These are phyloP conservation scores for Cercospora canescens DNA, from an alignment of 2,329 filamentous ascomycete genomes.

Conservation along the genomic window DNA sequence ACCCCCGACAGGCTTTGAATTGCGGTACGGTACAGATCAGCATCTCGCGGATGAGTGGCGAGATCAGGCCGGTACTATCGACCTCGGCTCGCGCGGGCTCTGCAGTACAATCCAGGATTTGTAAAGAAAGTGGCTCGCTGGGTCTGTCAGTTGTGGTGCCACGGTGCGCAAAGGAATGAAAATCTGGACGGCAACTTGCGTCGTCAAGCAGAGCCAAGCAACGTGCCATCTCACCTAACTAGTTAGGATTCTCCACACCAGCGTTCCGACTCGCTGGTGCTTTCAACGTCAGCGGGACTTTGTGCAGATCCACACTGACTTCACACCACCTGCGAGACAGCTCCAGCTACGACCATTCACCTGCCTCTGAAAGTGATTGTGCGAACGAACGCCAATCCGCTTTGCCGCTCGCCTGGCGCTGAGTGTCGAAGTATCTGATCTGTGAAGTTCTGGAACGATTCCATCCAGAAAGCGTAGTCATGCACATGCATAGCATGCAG, in stretches of 20 bases:
- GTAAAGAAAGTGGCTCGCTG: neutral
- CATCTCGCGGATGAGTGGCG: neutral
- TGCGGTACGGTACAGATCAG: neutral
- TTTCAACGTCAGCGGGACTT: constrained; percentile 7
- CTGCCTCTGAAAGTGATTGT: neutral
- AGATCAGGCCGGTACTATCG: neutral
- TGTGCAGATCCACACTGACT: constrained; percentile 7
- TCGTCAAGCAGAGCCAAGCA: constrained; percentile 7
- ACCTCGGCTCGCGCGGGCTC: neutral
- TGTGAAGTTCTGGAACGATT: neutral
- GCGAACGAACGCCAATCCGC: neutral
- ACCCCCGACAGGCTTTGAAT: neutral
- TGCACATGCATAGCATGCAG: neutral
- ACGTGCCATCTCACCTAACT: neutral
- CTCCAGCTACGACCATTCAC: neutral
- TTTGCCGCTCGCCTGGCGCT: no score
- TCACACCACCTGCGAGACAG: neutral
- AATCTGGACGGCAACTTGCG: neutral
- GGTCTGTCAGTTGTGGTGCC: neutral
- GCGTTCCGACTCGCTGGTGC: neutral
- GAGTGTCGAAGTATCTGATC: neutral
- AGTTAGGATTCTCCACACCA: neutral
- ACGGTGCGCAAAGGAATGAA: neutral
- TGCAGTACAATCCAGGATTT: neutral
- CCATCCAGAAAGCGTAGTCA: neutral